A percentile compares a stretch with the other conserved stretches of the same genome.
Evolutionary conservation across 208 protist species (phyloP).

Genomic region (Trypanosoma platydactyli): DNA sequence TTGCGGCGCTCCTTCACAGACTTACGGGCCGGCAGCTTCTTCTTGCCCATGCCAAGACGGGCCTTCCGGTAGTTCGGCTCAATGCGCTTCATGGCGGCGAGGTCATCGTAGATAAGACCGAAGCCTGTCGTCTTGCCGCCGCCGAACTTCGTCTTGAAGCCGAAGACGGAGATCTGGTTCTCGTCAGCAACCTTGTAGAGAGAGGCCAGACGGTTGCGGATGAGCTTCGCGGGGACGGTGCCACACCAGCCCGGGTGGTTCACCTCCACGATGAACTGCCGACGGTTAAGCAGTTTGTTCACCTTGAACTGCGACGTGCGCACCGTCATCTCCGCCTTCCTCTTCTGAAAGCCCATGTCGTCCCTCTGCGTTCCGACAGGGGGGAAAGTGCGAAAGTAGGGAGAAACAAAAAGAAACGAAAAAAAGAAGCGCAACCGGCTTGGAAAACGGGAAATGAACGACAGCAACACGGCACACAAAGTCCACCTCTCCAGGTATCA

Average conservation of each 20-base stretch:
- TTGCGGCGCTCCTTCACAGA: slow-evolving; percentile 99
- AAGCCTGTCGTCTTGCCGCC: slow-evolving; percentile 99
- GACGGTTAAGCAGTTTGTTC: slow-evolving; percentile 99
- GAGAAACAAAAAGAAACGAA: slow-evolving; percentile 12
- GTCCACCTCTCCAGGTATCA: no score
- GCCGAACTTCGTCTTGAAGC: slow-evolving; percentile 99
- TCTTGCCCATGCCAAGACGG: slow-evolving; percentile 93
- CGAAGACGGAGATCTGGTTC: slow-evolving; percentile 96
- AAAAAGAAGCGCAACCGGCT: slow-evolving; percentile 4
- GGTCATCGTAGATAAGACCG: slow-evolving; percentile 99
- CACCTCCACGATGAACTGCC: slow-evolving; percentile 98
- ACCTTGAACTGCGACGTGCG: slow-evolving; percentile 98
- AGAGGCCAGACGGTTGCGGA: slow-evolving; percentile 95
- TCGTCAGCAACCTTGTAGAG: slow-evolving; percentile 98
- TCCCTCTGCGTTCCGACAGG: slow-evolving; percentile 38
- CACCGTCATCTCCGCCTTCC: slow-evolving; percentile 90
- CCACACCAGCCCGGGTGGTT: slow-evolving; percentile 87
- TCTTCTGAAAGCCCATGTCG: slow-evolving; percentile 91
- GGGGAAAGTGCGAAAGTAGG: not conserved
- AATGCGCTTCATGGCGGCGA: slow-evolving; percentile 94
- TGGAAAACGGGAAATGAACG: not conserved
- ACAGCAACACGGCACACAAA: no score
- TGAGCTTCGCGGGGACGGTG: slow-evolving; percentile 93
- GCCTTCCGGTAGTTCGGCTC: slow-evolving; percentile 98
- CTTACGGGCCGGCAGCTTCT: slow-evolving; percentile 93